phyloP scores from a whole-genome alignment of 139 green algal genomes.

The Tetradesmus lagerheimii region DNA sequence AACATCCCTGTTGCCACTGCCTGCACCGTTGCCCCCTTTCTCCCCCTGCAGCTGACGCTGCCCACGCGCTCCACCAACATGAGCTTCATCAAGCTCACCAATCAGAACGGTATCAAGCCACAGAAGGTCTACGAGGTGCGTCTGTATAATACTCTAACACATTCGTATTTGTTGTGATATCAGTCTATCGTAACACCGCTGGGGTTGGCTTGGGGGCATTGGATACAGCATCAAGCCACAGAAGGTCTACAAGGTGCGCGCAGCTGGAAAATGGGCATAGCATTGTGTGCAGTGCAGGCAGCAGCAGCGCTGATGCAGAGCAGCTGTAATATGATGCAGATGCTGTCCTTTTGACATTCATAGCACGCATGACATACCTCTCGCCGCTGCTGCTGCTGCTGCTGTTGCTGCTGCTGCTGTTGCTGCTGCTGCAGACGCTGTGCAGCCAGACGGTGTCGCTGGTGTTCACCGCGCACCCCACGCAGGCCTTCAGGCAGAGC shows the following conservation, averaged over 20 bases:
- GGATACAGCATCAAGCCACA: not conserved
- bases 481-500: conserved; percentile 76
- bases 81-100: conserved; percentile 83
- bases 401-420: not conserved
- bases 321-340: too few relatives aligned
- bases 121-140: conserved; percentile 79
- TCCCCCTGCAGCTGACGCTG: conserved; percentile 73
- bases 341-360: too few relatives aligned
- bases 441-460: conserved; percentile 88
- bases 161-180: too few relatives aligned
- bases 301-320: too few relatives aligned
- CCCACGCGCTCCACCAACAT: conserved; percentile 88
- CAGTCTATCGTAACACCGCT: too few relatives aligned
- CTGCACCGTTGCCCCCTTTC: not conserved
- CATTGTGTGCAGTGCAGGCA: too few relatives aligned
- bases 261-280: too few relatives aligned
- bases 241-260: not conserved
- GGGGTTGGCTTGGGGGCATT: too few relatives aligned
- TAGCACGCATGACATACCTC: not conserved
- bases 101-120: conserved; percentile 58
- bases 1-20: not conserved
- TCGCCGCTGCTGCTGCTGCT: not conserved
- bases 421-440: conserved; percentile 61
- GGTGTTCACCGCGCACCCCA: conserved; percentile 94
- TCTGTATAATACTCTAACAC: too few relatives aligned